A percentile compares a stretch with the other conserved stretches of the same genome.
Evolutionary conservation across 306 rosid species (phyloP).

Genomic region (Aeschynomene evenia): DNA sequence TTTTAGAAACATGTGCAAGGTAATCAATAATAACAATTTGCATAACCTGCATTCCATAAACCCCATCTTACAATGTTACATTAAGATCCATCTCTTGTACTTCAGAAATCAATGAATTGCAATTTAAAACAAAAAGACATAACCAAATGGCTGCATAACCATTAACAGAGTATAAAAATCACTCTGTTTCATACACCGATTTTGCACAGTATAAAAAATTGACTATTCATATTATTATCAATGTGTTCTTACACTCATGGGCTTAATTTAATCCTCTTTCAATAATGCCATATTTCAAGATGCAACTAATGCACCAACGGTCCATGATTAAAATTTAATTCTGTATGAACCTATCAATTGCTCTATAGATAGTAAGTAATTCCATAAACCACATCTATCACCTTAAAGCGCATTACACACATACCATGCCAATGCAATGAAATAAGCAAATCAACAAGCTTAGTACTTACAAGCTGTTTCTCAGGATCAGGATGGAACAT

Average conservation of each 20-base stretch:
- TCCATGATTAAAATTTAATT: neutral
- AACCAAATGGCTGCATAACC: neutral
- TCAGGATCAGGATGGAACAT: constrained; percentile 79
- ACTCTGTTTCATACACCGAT: neutral
- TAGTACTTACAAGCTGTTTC: constrained; percentile 62
- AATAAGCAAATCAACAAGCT: neutral
- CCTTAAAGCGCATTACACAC: neutral
- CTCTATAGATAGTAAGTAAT: neutral
- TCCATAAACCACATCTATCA: neutral
- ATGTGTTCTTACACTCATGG: neutral
- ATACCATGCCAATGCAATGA: neutral
- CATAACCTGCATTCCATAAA: neutral
- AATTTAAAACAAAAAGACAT: neutral
- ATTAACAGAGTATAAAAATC: no score
- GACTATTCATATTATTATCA: neutral
- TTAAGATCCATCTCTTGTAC: neutral
- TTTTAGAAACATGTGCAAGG: neutral
- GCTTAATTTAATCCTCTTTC: neutral
- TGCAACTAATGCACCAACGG: neutral
- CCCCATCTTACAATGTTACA: neutral
- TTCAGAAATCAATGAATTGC: neutral
- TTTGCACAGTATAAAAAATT: neutral
- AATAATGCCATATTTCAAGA: neutral
- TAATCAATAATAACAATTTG: neutral
- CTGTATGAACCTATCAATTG: neutral